These are phyloP conservation scores for Thermoascus crustaceus DNA, from an alignment of 2,329 filamentous ascomycete genomes.

Conservation along the genomic window DNA sequence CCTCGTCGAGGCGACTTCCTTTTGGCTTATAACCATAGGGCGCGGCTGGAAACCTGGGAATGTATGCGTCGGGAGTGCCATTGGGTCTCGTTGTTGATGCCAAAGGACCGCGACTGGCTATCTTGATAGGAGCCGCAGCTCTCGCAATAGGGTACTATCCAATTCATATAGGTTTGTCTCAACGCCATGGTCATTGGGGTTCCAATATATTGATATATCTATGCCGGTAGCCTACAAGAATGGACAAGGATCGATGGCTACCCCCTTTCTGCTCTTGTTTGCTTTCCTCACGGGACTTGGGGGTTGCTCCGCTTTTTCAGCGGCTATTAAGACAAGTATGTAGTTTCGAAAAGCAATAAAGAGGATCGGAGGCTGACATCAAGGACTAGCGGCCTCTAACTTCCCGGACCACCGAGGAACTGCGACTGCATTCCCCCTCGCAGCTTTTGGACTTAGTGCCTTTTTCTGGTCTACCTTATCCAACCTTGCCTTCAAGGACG, in stretches of 20 bases:
- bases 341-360: background rate
- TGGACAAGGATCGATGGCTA: constrained; percentile 51
- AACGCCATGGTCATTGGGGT: background rate
- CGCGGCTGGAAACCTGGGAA: constrained; percentile 58
- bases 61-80: constrained; percentile 87
- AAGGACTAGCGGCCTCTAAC: constrained; percentile 64
- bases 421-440: constrained; percentile 85
- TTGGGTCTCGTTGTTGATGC: constrained; percentile 80
- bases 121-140: constrained; percentile 63
- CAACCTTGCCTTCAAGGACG: constrained; percentile 68
- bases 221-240: constrained; percentile 56
- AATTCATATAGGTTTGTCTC: constrained; percentile 51
- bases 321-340: constrained; percentile 67
- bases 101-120: constrained; percentile 69
- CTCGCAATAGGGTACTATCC: constrained; percentile 79
- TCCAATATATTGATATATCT: constrained; percentile 1
- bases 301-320: constrained; percentile 83
- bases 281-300: constrained; percentile 80
- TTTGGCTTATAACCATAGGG: constrained; percentile 36
- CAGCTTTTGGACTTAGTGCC: constrained; percentile 87
- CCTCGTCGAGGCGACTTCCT: background rate
- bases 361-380: constrained; percentile 1
- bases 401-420: constrained; percentile 88
- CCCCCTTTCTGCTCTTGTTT: constrained; percentile 64
- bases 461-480: constrained; percentile 89